Percentiles rank a stretch among this genome's conserved stretches.
Evolutionary conservation across 805 yeast species (phyloP).

Genomic region (Ogataea methylovora): DNA sequence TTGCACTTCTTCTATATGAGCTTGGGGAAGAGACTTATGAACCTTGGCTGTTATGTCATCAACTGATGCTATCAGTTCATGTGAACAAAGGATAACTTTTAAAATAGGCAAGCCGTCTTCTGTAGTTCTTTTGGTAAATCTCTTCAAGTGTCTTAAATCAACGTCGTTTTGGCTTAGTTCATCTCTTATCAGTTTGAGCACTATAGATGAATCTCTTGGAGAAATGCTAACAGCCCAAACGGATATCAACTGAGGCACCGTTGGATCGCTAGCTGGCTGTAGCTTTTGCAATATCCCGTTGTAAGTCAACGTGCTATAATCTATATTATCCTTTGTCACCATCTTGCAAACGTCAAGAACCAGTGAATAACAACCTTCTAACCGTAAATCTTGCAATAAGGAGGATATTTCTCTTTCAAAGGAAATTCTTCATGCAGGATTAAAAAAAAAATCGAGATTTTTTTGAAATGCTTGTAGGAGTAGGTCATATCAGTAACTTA

Average conservation of each 20-base stretch:
- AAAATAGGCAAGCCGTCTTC: slow-evolving; percentile 2
- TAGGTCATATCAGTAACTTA: no score
- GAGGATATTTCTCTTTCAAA: no score
- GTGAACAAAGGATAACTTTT: slow-evolving; percentile 8
- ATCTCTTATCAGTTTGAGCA: slow-evolving; percentile 17
- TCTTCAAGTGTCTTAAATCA: slow-evolving; percentile 39
- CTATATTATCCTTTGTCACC: slow-evolving; percentile 29
- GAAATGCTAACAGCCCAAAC: slow-evolving; percentile 38
- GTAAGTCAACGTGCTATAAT: slow-evolving; percentile 33
- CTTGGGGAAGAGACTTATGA: not conserved
- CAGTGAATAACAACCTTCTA: no score
- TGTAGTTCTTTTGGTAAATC: slow-evolving; percentile 29
- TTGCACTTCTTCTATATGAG: slow-evolving; percentile 21
- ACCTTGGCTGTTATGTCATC: not conserved
- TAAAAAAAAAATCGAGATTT: no score
- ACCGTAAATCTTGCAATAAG: no score
- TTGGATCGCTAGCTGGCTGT: slow-evolving; percentile 18
- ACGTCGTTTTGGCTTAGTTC: slow-evolving; percentile 19
- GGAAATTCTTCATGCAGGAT: no score
- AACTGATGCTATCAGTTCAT: not conserved
- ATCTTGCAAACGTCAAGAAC: no score
- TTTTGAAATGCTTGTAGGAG: no score
- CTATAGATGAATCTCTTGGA: slow-evolving; percentile 26
- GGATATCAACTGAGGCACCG: slow-evolving; percentile 21
- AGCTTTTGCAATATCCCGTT: slow-evolving; percentile 34